Conservation (phyloP, 441 rosid species). For the California macrophylla region DNA sequence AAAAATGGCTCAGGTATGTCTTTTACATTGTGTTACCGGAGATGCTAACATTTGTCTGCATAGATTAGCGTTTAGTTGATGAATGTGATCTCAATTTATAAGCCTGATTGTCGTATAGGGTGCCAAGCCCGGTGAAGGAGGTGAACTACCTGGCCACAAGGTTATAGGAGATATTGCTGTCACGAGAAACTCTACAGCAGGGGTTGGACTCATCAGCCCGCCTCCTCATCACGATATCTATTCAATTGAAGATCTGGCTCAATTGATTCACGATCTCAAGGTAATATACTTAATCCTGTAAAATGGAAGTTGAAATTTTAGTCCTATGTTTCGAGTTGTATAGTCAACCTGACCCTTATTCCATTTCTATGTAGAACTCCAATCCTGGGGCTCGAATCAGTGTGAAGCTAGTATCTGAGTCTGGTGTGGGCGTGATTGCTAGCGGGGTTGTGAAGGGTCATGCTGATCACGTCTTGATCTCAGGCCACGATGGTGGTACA, state of each 20-base stretch:
- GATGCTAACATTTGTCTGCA: no score
- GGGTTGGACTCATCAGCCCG: slow-evolving; percentile 98
- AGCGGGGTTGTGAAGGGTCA: slow-evolving; percentile 99
- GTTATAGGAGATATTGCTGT: slow-evolving; percentile 98
- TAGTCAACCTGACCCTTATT: slow-evolving; percentile 5
- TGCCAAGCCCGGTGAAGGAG: slow-evolving; percentile 99
- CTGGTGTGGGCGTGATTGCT: slow-evolving; percentile 99
- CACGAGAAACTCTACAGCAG: slow-evolving; percentile 95
- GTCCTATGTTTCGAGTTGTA: background rate
- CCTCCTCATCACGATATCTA: slow-evolving; percentile 99
- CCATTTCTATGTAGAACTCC: slow-evolving; percentile 52
- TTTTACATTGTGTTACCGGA: background rate
- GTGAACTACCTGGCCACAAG: slow-evolving; percentile 99
- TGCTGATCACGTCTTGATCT: slow-evolving; percentile 93
- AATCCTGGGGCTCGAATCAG: slow-evolving; percentile 92
- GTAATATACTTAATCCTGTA: slow-evolving; percentile 36
- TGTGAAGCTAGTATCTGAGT: slow-evolving; percentile 95
- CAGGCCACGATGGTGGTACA: slow-evolving; percentile 99
- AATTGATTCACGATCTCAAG: slow-evolving; percentile 97
- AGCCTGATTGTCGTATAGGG: slow-evolving; percentile 46
- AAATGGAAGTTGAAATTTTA: background rate
- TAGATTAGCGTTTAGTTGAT: slow-evolving; percentile 41
- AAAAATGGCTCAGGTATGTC: slow-evolving; percentile 97
- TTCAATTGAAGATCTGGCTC: slow-evolving; percentile 99
- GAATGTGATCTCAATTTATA: background rate